A percentile compares a stretch with the other conserved stretches of the same genome.
Evolutionary conservation across 805 yeast genomes (phyloP).

Genomic region (Tanozyma kutaoensis): DNA sequence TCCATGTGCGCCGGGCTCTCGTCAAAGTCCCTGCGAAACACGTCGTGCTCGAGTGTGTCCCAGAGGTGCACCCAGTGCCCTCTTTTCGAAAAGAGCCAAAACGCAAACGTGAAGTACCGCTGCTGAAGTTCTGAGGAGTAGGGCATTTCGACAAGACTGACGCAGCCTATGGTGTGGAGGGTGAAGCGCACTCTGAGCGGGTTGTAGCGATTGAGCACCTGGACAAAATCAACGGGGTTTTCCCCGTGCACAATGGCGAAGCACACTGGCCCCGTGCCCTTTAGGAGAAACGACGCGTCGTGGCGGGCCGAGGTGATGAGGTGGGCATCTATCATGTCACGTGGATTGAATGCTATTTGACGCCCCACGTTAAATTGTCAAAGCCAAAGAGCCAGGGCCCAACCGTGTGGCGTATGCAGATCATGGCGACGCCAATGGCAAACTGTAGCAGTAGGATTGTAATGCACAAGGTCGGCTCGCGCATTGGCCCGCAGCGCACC

Average conservation of each 20-base stretch:
- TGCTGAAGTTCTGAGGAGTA: slow-evolving; percentile 2
- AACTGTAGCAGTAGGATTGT: slow-evolving; percentile 52
- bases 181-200: slow-evolving; percentile 3
- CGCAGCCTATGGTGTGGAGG: too few species aligned
- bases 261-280: too few species aligned
- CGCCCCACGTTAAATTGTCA: slow-evolving; percentile 52
- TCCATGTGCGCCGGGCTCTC: slow-evolving; percentile 3
- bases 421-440: slow-evolving; percentile 48
- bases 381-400: slow-evolving; percentile 83
- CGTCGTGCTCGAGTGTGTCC: slow-evolving; percentile 6
- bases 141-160: slow-evolving; percentile 4
- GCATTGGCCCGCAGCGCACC: slow-evolving; percentile 82
- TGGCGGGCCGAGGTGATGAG: too few species aligned
- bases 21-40: slow-evolving; percentile 6
- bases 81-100: slow-evolving; percentile 1
- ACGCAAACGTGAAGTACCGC: slow-evolving; percentile 4
- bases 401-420: slow-evolving; percentile 64
- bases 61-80: slow-evolving; percentile 4
- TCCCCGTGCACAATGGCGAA: slow-evolving; percentile 3
- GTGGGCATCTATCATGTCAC: too few species aligned
- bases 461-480: slow-evolving; percentile 67
- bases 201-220: slow-evolving; percentile 2
- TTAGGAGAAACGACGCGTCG: too few species aligned
- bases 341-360: too few species aligned
- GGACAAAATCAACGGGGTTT: not conserved